phyloP scores from a whole-genome alignment of 352 stramenopile species.

The Aphanomyces cochlioides region DNA sequence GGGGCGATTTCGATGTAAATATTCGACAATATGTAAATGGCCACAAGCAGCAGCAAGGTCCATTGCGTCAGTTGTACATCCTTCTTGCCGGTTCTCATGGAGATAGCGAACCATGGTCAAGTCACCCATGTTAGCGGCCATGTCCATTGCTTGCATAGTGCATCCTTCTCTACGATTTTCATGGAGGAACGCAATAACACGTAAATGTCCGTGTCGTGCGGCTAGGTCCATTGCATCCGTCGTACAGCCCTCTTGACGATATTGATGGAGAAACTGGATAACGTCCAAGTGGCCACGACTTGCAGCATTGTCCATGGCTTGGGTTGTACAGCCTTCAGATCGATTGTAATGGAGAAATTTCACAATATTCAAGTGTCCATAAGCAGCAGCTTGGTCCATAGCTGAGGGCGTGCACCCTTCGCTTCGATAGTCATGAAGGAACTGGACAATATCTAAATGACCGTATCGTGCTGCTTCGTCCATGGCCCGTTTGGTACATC shows the following conservation, averaged over 20 bases:
- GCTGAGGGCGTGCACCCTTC: slow-evolving; percentile 30
- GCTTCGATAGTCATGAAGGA: slow-evolving; percentile 32
- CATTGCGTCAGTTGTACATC: slow-evolving; percentile 5
- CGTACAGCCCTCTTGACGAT: slow-evolving; percentile 28
- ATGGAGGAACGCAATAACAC: slow-evolving; percentile 34
- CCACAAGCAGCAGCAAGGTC: slow-evolving; percentile 10
- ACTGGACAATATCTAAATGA: slow-evolving; percentile 36
- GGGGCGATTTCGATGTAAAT: slow-evolving; percentile 25
- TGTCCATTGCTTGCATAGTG: slow-evolving; percentile 29
- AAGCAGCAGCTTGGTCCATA: slow-evolving; percentile 19
- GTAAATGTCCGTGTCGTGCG: slow-evolving; percentile 10
- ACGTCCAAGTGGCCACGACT: slow-evolving; percentile 30
- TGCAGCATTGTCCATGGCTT: slow-evolving; percentile 27
- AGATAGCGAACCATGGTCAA: slow-evolving; percentile 15
- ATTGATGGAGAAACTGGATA: slow-evolving; percentile 29
- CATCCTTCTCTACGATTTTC: slow-evolving; percentile 34
- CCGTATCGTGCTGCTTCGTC: slow-evolving; percentile 36
- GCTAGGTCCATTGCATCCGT: slow-evolving; percentile 29
- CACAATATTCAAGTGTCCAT: slow-evolving; percentile 23
- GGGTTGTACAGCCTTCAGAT: slow-evolving; percentile 32
- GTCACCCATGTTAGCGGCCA: slow-evolving; percentile 16
- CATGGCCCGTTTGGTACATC: slow-evolving; percentile 36
- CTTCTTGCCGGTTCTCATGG: slow-evolving; percentile 5
- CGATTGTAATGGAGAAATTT: slow-evolving; percentile 36
- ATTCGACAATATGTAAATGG: slow-evolving; percentile 23